A percentile compares a stretch with the other conserved stretches of the same genome.
Evolutionary conservation across 345 rosid species (phyloP).

Genomic region (Eucalyptus rudis): DNA sequence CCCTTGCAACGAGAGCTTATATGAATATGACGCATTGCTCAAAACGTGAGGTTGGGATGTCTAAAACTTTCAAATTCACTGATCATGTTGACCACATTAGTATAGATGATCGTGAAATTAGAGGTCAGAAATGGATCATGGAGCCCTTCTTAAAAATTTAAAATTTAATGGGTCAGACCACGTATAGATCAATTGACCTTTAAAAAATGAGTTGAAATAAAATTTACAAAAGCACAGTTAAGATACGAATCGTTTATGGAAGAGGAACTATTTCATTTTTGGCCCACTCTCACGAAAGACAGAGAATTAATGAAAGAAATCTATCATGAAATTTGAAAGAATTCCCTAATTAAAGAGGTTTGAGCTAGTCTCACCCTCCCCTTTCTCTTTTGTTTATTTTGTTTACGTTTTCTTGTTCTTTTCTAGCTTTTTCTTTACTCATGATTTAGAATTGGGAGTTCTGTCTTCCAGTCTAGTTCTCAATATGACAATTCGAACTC

Average conservation of each 20-base stretch:
- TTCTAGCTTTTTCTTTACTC: too few species aligned
- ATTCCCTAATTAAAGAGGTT: neutral
- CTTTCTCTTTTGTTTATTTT: too few species aligned
- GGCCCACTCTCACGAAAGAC: neutral
- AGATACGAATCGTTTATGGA: neutral
- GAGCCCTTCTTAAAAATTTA: neutral
- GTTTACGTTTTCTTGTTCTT: too few species aligned
- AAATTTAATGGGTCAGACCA: neutral
- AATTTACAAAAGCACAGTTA: neutral
- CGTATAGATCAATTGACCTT: neutral
- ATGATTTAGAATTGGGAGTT: too few species aligned
- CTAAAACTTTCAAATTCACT: neutral
- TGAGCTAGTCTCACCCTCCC: too few species aligned
- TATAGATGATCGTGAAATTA: neutral
- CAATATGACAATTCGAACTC: too few species aligned
- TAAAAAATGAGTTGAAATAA: neutral
- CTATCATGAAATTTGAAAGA: neutral
- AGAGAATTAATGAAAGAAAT: neutral
- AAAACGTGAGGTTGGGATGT: neutral
- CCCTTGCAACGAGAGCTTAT: neutral
- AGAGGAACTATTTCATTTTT: neutral
- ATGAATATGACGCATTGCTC: neutral
- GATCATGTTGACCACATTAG: neutral
- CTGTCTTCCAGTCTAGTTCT: accelerated
- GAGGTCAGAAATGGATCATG: neutral